These are phyloP conservation scores for Colletotrichum endophyticum DNA, from an alignment of 2,329 filamentous ascomycete species.

Conservation along the genomic window DNA sequence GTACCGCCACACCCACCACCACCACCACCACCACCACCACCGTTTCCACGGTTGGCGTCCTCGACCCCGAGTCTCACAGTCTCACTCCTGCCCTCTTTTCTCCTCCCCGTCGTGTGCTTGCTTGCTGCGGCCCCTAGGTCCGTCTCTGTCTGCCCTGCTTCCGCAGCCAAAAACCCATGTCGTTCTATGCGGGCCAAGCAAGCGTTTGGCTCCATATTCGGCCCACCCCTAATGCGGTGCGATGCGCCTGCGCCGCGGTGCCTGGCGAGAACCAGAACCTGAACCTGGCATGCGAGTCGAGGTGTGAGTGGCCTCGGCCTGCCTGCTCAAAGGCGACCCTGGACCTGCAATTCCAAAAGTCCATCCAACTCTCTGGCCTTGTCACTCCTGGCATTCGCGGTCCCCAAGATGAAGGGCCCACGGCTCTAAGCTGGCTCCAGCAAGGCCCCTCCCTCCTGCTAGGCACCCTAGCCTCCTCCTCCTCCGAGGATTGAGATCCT, in stretches of 20 bases:
- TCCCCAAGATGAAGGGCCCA: constrained; percentile 17
- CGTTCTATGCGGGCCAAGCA: constrained; percentile 13
- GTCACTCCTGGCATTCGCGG: neutral
- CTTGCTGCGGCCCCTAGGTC: neutral
- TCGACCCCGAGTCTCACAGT: neutral
- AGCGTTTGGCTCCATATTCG: constrained; percentile 10
- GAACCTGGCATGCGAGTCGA: neutral
- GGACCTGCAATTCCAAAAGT: constrained; percentile 11
- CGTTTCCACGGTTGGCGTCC: neutral
- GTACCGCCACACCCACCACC: neutral
- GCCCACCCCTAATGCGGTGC: constrained; percentile 7
- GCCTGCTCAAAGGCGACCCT: neutral
- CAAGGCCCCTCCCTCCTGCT: neutral
- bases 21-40: neutral
- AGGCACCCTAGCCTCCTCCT: neutral
- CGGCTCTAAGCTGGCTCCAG: constrained; percentile 1
- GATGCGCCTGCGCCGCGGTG: neutral
- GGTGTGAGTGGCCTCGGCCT: constrained; percentile 8
- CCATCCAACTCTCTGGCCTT: neutral
- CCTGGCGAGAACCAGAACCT: neutral
- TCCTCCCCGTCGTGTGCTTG: neutral
- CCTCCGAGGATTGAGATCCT: constrained; percentile 13
- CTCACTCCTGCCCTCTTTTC: neutral
- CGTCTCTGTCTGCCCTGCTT: neutral
- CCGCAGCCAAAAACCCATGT: neutral